These are phyloP conservation scores for Ogataea chonburiensis DNA, from an alignment of 805 yeast species.

Conservation along the genomic window DNA sequence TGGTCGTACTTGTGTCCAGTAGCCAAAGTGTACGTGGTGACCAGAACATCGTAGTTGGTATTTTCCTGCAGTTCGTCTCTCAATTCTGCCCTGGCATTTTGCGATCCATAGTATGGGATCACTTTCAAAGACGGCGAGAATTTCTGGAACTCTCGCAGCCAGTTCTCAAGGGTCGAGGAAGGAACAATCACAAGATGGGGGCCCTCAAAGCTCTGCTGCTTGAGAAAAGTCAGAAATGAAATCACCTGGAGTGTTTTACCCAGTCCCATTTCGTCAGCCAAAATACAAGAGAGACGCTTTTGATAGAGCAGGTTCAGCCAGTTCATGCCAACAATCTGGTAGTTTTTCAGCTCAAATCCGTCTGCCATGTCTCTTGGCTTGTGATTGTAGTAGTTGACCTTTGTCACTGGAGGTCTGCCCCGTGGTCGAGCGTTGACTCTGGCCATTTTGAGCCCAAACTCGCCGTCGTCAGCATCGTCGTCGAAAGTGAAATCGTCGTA, in stretches of 20 bases:
- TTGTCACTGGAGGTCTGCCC: constrained; percentile 18
- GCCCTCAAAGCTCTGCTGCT: constrained; percentile 57
- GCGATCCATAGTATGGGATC: constrained; percentile 92
- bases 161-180: constrained; percentile 92
- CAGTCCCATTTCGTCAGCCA: constrained; percentile 98
- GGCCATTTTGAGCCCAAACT: constrained; percentile 12
- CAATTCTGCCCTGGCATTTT: constrained; percentile 78
- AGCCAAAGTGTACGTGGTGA: constrained; percentile 91
- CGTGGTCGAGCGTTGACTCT: constrained; percentile 12
- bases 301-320: constrained; percentile 85
- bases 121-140: constrained; percentile 81
- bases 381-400: constrained; percentile 51
- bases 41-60: constrained; percentile 75
- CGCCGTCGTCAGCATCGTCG: constrained; percentile 26
- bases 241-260: constrained; percentile 98
- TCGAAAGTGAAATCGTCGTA: constrained; percentile 17
- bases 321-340: constrained; percentile 96
- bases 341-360: constrained; percentile 71
- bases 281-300: constrained; percentile 79
- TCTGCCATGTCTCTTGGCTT: constrained; percentile 69
- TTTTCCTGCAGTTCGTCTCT: constrained; percentile 61
- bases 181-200: constrained; percentile 97
- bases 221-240: constrained; percentile 82
- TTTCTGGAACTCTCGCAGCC: constrained; percentile 91
- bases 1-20: constrained; percentile 82